These are phyloP conservation scores for Geosmithia putterillii DNA, from an alignment of 2,329 filamentous ascomycete species.

Conservation along the genomic window DNA sequence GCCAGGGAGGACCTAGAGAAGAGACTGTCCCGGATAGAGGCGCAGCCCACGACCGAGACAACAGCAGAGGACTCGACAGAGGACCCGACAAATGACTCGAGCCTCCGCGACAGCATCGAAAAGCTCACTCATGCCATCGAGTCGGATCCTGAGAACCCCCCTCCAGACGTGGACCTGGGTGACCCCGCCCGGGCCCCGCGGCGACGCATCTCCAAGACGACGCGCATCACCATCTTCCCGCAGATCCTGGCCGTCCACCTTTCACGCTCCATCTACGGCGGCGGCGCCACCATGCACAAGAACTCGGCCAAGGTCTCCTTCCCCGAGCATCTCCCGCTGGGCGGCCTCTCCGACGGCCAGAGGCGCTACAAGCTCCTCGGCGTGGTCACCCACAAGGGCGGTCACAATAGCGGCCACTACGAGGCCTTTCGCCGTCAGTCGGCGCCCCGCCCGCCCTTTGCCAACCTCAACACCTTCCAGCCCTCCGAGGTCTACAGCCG, in stretches of 20 bases:
- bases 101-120: slow-evolving; percentile 38
- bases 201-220: slow-evolving; percentile 75
- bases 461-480: slow-evolving; percentile 70
- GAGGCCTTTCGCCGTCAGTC: slow-evolving; percentile 89
- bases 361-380: slow-evolving; percentile 76
- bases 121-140: slow-evolving; percentile 59
- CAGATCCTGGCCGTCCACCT: slow-evolving; percentile 86
- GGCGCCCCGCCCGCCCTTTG: slow-evolving; percentile 57
- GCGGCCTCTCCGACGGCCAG: slow-evolving; percentile 57
- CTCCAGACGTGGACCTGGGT: slow-evolving; percentile 62
- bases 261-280: slow-evolving; percentile 84
- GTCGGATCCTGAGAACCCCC: slow-evolving; percentile 68
- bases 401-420: slow-evolving; percentile 93
- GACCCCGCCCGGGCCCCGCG: slow-evolving; percentile 64
- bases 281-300: slow-evolving; percentile 66
- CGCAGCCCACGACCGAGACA: slow-evolving; percentile 37
- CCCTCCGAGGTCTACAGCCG: slow-evolving; percentile 61
- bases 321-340: slow-evolving; percentile 73
- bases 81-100: too few relatives aligned
- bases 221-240: slow-evolving; percentile 76
- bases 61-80: slow-evolving; percentile 37
- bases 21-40: slow-evolving; percentile 44
- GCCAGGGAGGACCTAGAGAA: slow-evolving; percentile 52
- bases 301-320: slow-evolving; percentile 92
- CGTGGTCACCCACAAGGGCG: slow-evolving; percentile 88